A percentile compares a stretch with the other conserved stretches of the same genome.
Evolutionary conservation across 2,329 filamentous ascomycete genomes (phyloP).

Genomic region (Ophiosphaerella narmari): DNA sequence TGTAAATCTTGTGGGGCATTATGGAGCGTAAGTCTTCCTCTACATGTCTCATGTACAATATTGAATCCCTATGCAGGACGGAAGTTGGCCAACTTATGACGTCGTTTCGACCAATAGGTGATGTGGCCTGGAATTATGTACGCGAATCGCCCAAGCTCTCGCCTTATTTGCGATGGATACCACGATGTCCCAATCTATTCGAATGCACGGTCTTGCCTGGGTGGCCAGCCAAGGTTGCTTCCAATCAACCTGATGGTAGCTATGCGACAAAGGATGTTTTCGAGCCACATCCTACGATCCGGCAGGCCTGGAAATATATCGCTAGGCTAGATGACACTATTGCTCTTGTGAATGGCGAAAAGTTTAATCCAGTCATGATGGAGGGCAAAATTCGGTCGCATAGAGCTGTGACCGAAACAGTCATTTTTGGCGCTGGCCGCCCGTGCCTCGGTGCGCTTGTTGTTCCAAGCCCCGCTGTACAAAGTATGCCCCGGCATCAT

Average conservation of each 20-base stretch:
- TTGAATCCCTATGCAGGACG: constrained; percentile 48
- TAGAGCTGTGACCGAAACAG: constrained; percentile 58
- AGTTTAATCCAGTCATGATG: constrained; percentile 53
- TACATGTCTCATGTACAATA: no score
- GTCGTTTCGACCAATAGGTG: constrained; percentile 57
- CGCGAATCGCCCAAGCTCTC: constrained; percentile 48
- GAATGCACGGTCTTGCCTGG: constrained; percentile 46
- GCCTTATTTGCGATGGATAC: constrained; percentile 50
- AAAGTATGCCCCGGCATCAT: constrained; percentile 48
- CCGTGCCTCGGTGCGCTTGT: constrained; percentile 60
- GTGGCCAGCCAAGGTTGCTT: constrained; percentile 42
- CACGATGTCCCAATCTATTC: constrained; percentile 45
- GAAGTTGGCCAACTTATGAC: constrained; percentile 70
- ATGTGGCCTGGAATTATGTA: constrained; percentile 66
- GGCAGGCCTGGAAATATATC: constrained; percentile 53
- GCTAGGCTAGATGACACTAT: constrained; percentile 54
- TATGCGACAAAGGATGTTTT: constrained; percentile 51
- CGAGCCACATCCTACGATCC: constrained; percentile 49
- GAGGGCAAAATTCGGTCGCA: constrained; percentile 61
- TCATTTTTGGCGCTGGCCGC: constrained; percentile 61
- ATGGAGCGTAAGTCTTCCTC: constrained; percentile 55
- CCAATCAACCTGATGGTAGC: constrained; percentile 23
- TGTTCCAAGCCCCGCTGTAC: constrained; percentile 54
- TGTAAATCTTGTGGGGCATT: constrained; percentile 61
- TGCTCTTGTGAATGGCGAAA: constrained; percentile 56